Percentiles rank a stretch among this genome's conserved stretches.
Evolutionary conservation across 2,329 filamentous ascomycete species (phyloP).

Genomic region (Fusarium sp.): DNA sequence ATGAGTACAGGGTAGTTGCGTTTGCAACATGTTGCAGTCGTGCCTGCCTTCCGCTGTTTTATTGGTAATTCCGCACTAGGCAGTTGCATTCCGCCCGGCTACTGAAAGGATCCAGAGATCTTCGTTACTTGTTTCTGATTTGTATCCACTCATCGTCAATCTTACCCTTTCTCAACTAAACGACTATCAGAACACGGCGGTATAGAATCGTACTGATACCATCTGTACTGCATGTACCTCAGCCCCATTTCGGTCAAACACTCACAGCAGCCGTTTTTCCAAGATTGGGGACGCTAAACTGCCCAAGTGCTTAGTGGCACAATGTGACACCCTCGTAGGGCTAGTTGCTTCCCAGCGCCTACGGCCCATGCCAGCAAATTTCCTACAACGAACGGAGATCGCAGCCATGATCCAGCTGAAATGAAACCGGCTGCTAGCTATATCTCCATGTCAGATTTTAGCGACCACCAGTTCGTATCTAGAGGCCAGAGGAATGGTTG

Average conservation of each 20-base stretch:
- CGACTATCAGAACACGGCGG: not conserved
- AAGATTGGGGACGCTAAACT: slow-evolving; percentile 2
- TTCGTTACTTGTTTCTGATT: not conserved
- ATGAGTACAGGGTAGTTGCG: not conserved
- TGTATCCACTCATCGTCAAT: slow-evolving; percentile 8
- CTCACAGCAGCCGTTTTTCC: slow-evolving; percentile 16
- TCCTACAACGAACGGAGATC: not conserved
- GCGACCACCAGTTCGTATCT: not conserved
- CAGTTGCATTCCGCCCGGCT: slow-evolving; percentile 2
- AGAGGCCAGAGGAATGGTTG: not conserved
- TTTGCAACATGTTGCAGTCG: not conserved
- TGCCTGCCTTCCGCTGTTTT: not conserved
- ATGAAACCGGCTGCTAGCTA: slow-evolving; percentile 1
- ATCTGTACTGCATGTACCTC: not conserved
- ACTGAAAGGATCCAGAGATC: not conserved
- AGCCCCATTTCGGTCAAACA: not conserved
- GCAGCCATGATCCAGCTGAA: slow-evolving; percentile 11
- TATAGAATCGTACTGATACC: not conserved
- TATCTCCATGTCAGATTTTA: slow-evolving; percentile 31
- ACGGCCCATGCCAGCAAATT: not conserved
- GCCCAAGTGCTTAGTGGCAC: not conserved
- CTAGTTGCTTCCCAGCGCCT: slow-evolving; percentile 3
- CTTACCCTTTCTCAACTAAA: not conserved
- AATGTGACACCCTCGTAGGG: slow-evolving; percentile 5
- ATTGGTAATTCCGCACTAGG: not conserved